Base-by-base conservation (phyloP, 148 eudicot species). In the Vaccinium macrocarpon region DNA sequence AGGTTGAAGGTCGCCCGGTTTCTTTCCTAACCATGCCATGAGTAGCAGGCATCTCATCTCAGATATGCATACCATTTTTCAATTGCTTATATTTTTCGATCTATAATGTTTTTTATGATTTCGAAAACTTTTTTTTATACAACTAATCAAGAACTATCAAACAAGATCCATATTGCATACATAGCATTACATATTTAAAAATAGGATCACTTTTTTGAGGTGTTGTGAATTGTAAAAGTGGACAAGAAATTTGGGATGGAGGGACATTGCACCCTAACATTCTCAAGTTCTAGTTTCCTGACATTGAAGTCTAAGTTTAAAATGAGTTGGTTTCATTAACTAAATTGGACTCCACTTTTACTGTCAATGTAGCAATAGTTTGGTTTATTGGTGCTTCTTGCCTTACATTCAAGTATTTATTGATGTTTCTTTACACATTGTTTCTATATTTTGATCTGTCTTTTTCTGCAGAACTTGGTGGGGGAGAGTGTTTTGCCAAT, bases 401-500 rank as follows among this genome's bases (percentile, higher is more conserved):
- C 35, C 53, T 50, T 32, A 76, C 74, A 48, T 13, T 76, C 15
- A 12, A 53, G 74, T 27, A 83, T 25, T 46, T 72, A 12, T 64
- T 35, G 68, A 42, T 68, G 14, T 23, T 35, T 53, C n/a, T 56
- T 64, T 27, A 0, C 64, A 5, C 18, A 35, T 29, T 66, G 46
- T 51, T 83, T 27, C 32, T 88, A n/a, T 64, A 23, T 80, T 35
- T 77, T 74, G 51, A 52, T 66, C 59, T 57, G 62, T 86, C 84
- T 71, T 83, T 86, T 35, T 84, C 35, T 84, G 91, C 88, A 97
- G 99, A 95, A 88, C 89, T 72, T 95, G 87, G 93, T 86, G 68
- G 94, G 90, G 86, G 93, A 88, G 78, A 97, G 99, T 89, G 89
- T 97, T 84, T 92, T 92, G 97, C 99, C 98, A 48, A 90, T 84